A percentile compares a stretch with the other conserved stretches of the same genome.
Conservation (phyloP, 139 green algal species). For the Chlamydomonas incerta region DNA sequence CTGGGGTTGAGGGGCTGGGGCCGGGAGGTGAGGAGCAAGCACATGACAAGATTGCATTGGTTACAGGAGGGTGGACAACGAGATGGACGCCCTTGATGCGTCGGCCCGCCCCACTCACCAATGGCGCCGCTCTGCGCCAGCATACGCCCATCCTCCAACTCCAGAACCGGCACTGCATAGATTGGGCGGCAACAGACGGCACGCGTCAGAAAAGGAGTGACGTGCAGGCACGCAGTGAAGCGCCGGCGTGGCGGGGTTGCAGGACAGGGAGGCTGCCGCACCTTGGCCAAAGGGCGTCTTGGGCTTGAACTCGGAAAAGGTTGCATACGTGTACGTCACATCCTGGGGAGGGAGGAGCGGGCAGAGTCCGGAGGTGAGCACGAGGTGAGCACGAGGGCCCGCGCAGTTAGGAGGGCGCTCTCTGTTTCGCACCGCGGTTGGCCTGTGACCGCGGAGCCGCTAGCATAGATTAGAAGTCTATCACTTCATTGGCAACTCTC, state of each 20-base stretch:
- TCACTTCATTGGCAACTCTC: not conserved
- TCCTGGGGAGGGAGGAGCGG: not conserved
- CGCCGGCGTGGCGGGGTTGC: too few relatives aligned
- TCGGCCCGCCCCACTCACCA: conserved; percentile 3
- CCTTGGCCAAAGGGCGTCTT: conserved; percentile 55
- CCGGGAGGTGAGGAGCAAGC: too few relatives aligned
- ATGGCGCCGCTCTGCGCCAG: conserved; percentile 58
- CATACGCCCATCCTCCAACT: conserved; percentile 52
- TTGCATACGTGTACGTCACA: not conserved
- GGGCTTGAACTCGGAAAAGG: conserved; percentile 42
- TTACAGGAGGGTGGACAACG: too few relatives aligned
- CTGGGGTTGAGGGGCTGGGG: too few relatives aligned
- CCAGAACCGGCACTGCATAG: conserved; percentile 44
- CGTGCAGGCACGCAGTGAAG: too few relatives aligned
- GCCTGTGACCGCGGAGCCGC: too few relatives aligned
- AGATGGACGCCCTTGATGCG: too few relatives aligned
- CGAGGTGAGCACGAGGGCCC: not conserved
- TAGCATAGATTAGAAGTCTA: too few relatives aligned
- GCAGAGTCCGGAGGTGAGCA: not conserved
- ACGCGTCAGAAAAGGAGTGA: too few relatives aligned
- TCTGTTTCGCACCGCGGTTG: too few relatives aligned
- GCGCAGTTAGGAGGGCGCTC: too few relatives aligned
- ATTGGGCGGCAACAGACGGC: not conserved
- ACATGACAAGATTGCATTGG: too few relatives aligned
- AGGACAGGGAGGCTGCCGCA: not conserved